A percentile compares a stretch with the other conserved stretches of the same genome.
Evolutionary conservation across 768 basidiomycete genomes (phyloP).

Genomic region (Rhodotorula toruloides): DNA sequence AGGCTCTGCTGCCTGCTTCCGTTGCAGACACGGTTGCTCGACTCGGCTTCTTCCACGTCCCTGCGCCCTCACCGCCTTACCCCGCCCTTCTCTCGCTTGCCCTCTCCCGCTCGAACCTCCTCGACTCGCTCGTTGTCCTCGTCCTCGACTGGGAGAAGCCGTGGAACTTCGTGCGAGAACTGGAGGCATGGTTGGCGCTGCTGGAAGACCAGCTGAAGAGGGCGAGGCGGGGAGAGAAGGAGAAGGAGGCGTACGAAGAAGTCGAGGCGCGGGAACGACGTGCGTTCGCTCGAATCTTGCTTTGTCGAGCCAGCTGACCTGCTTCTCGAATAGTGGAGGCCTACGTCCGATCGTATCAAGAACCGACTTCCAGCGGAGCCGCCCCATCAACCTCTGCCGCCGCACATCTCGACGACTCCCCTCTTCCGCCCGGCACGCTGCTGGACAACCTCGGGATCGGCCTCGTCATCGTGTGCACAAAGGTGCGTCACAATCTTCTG

Average conservation of each 20-base stretch:
- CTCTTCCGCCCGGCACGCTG: conserved; percentile 75
- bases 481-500: conserved; percentile 48
- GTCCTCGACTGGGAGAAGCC: conserved; percentile 93
- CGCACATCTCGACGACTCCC: conserved; percentile 49
- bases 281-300: conserved; percentile 49
- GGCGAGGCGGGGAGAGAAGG: neutral
- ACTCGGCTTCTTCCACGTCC: conserved; percentile 36
- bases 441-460: conserved; percentile 84
- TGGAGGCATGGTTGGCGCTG: conserved; percentile 79
- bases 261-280: conserved; percentile 79
- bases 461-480: conserved; percentile 82
- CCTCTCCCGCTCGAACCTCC: conserved; percentile 47
- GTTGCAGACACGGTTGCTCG: conserved; percentile 74
- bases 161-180: conserved; percentile 79
- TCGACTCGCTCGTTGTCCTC: conserved; percentile 73
- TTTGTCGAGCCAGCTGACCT: conserved; percentile 1
- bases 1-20: neutral
- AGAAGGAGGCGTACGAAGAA: conserved; percentile 32
- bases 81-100: conserved; percentile 32
- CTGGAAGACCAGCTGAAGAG: conserved; percentile 66
- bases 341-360: conserved; percentile 27
- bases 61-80: conserved; percentile 26
- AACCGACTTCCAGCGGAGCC: conserved; percentile 21
- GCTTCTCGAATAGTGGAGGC: conserved; percentile 26
- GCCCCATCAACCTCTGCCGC: neutral